Evolutionary conservation across 768 basidiomycete species (phyloP).

Genomic region (Chalciporus chontae): DNA sequence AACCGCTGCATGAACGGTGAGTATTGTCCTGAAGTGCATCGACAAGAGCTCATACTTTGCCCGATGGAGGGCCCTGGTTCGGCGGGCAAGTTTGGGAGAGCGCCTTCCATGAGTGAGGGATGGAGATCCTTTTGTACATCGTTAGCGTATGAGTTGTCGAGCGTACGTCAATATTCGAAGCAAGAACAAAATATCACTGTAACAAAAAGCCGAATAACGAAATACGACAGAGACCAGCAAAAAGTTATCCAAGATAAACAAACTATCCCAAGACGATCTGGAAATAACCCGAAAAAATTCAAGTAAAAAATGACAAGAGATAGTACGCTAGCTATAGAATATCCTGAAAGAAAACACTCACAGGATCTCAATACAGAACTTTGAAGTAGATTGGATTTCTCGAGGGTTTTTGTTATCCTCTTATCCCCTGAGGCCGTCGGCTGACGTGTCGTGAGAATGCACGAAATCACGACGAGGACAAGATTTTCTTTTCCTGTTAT

Average conservation of each 20-base stretch:
- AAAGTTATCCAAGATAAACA: constrained; percentile 34
- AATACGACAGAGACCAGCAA: constrained; percentile 25
- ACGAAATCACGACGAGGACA: constrained; percentile 25
- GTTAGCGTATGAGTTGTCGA: constrained; percentile 19
- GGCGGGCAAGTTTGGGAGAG: constrained; percentile 24
- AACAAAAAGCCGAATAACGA: constrained; percentile 33
- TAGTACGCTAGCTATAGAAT: constrained; percentile 1
- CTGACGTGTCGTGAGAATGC: constrained; percentile 34
- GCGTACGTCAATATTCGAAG: constrained; percentile 16
- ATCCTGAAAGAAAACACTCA: constrained; percentile 23
- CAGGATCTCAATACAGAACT: constrained; percentile 15
- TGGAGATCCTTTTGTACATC: constrained; percentile 24
- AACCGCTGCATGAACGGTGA: constrained; percentile 16
- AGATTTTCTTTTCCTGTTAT: constrained; percentile 25
- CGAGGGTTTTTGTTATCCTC: constrained; percentile 31
- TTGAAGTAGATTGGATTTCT: constrained; percentile 22
- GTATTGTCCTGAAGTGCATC: neutral
- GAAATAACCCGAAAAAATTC: constrained; percentile 6
- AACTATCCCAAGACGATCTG: constrained; percentile 26
- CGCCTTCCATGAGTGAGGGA: constrained; percentile 21
- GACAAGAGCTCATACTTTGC: constrained; percentile 17
- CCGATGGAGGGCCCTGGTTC: constrained; percentile 28
- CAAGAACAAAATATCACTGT: constrained; percentile 25
- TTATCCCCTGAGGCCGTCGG: constrained; percentile 35
- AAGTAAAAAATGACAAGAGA: constrained; percentile 15